Conservation (phyloP, 805 yeast genomes). For the Debaryomyces castellii region DNA sequence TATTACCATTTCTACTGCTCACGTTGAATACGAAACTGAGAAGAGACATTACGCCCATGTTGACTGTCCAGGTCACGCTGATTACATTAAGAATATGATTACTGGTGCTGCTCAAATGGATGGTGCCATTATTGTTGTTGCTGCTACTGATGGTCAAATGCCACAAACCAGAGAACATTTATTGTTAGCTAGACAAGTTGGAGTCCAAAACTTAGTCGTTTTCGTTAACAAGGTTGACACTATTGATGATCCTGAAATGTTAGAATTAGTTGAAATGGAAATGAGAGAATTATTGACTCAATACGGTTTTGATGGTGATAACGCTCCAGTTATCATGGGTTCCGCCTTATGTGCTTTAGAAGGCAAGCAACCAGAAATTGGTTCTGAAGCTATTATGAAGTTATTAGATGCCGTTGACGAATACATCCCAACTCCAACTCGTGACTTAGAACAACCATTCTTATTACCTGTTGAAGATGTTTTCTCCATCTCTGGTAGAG, state of each 20-base stretch:
- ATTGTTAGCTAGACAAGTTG: conserved; percentile 98
- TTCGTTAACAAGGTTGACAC: conserved; percentile 98
- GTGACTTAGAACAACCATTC: conserved; percentile 96
- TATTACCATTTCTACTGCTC: conserved; percentile 97
- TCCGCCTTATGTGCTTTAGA: conserved; percentile 97
- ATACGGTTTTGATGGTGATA: conserved; percentile 97
- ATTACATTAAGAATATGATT: conserved; percentile 98
- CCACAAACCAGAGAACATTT: conserved; percentile 99
- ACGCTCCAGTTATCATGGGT: conserved; percentile 97
- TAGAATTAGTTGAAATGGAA: conserved; percentile 99
- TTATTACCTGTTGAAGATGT: conserved; percentile 96
- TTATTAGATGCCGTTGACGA: conserved; percentile 91
- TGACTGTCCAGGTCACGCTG: conserved; percentile 99
- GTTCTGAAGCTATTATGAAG: conserved; percentile 77
- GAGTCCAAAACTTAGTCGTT: conserved; percentile 96
- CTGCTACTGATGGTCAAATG: conserved; percentile 99
- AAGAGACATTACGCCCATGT: conserved; percentile 97
- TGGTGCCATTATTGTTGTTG: conserved; percentile 98
- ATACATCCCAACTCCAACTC: conserved; percentile 91
- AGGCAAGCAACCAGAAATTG: conserved; percentile 85
- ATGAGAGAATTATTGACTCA: conserved; percentile 92
- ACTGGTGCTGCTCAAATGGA: conserved; percentile 99
- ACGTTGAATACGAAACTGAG: conserved; percentile 93
- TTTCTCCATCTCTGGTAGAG: conserved; percentile 98
- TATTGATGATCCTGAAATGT: conserved; percentile 97